Conservation (phyloP, 306 rosid genomes). For the Prunus davidiana region DNA sequence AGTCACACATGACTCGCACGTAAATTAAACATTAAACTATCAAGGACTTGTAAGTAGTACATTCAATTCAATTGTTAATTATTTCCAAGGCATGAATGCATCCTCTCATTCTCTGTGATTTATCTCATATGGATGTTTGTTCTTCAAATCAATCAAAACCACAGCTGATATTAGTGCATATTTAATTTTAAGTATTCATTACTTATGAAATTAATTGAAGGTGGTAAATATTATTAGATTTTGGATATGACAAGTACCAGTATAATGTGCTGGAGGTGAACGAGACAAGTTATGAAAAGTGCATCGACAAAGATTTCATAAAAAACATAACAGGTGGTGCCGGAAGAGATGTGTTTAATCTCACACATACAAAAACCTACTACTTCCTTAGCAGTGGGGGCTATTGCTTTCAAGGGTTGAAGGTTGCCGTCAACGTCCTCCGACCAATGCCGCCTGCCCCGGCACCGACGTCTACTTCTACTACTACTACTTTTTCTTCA, state of each 20-base stretch:
- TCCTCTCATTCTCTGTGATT: no score
- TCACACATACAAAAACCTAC: constrained; percentile 17
- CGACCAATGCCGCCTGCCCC: not conserved
- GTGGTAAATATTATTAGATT: not conserved
- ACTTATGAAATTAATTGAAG: no score
- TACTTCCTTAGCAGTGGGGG: constrained; percentile 21
- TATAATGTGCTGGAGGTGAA: constrained; percentile 25
- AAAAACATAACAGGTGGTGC: constrained; percentile 15
- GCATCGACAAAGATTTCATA: constrained; percentile 17
- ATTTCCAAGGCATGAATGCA: no score
- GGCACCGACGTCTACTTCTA: not conserved
- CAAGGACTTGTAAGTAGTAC: no score
- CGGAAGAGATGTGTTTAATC: constrained; percentile 22
- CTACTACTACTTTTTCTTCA: not conserved
- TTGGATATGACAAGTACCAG: constrained; percentile 18
- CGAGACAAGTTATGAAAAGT: constrained; percentile 14
- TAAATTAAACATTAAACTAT: no score
- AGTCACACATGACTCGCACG: no score
- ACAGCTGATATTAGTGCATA: not conserved
- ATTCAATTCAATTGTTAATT: no score
- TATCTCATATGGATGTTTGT: no score
- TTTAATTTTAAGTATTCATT: not conserved
- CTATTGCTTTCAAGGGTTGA: constrained; percentile 21
- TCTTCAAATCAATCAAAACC: no score
- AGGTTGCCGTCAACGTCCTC: constrained; percentile 13